These are phyloP conservation scores for Candida silvicultrix DNA, from an alignment of 805 yeast species.

Conservation along the genomic window DNA sequence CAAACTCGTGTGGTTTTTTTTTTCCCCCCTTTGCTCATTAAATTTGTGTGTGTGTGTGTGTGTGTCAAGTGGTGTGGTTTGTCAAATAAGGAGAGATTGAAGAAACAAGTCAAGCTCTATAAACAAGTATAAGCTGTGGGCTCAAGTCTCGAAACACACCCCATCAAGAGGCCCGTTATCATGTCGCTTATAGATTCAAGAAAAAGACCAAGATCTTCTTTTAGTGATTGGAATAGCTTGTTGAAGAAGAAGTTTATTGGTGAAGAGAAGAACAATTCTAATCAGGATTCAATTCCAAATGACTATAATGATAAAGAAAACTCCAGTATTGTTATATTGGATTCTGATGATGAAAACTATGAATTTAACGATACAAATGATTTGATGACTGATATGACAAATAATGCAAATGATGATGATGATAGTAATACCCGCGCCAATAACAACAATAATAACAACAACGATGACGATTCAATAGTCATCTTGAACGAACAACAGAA, in stretches of 20 bases:
- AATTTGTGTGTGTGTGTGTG: no score
- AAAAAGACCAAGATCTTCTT: conserved; percentile 32
- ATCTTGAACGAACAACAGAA: not conserved
- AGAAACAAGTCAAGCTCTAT: no score
- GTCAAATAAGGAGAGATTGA: no score
- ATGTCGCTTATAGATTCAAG: conserved; percentile 26
- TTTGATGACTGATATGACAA: not conserved
- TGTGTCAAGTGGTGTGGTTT: no score
- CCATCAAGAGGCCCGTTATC: no score
- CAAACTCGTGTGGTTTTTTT: no score
- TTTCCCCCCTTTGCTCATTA: no score
- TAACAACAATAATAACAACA: not conserved
- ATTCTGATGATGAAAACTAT: conserved; percentile 35
- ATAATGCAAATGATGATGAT: not conserved
- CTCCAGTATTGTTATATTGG: conserved; percentile 30
- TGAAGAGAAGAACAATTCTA: not conserved
- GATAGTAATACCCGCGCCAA: not conserved
- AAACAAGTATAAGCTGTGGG: no score
- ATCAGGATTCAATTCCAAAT: not conserved
- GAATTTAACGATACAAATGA: conserved; percentile 15
- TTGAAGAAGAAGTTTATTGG: conserved; percentile 13
- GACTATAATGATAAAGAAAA: conserved; percentile 4
- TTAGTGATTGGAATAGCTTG: conserved; percentile 22
- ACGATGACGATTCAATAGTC: not conserved
- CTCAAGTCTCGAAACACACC: no score